Conservation (phyloP, 192 early-diverging fungal species). For the Coemansia nantahalensis region DNA sequence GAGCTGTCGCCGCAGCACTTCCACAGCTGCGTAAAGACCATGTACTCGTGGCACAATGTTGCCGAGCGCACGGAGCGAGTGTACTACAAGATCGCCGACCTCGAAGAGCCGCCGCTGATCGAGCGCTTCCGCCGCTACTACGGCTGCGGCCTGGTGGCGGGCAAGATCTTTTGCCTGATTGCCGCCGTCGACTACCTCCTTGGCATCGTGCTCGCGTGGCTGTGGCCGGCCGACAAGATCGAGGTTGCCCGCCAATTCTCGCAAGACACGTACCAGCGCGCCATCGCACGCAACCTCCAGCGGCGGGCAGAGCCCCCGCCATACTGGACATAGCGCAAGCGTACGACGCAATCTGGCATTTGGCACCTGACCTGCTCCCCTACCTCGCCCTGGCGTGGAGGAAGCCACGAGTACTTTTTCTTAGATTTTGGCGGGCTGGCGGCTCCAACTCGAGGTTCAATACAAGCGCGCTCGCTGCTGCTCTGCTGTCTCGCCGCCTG, state of each 20-base stretch:
- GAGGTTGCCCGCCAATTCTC: conserved; percentile 68
- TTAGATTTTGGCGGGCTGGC: too few relatives aligned
- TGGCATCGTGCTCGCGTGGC: conserved; percentile 76
- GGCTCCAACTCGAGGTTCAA: too few relatives aligned
- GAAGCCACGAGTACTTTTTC: too few relatives aligned
- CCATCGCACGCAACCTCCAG: too few relatives aligned
- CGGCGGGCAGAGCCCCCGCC: too few relatives aligned
- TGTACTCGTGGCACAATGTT: conserved; percentile 98
- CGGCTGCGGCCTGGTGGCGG: conserved; percentile 86
- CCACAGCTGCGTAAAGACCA: conserved; percentile 80
- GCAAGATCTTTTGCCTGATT: conserved; percentile 88
- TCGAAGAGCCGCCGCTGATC: conserved; percentile 66
- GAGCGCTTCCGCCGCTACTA: conserved; percentile 82
- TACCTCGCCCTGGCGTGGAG: too few relatives aligned
- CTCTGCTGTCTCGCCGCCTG: too few relatives aligned
- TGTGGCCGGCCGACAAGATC: conserved; percentile 70
- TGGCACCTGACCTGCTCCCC: too few relatives aligned
- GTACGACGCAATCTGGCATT: too few relatives aligned
- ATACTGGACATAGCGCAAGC: too few relatives aligned
- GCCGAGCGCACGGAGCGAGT: conserved; percentile 84
- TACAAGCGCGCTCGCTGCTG: too few relatives aligned
- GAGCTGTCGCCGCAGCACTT: conserved; percentile 66
- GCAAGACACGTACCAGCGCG: conserved; percentile 10
- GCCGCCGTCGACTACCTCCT: conserved; percentile 84
- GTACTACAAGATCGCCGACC: conserved; percentile 69